phyloP scores from a whole-genome alignment of 148 eudicot species.

The Fagopyrum tataricum region DNA sequence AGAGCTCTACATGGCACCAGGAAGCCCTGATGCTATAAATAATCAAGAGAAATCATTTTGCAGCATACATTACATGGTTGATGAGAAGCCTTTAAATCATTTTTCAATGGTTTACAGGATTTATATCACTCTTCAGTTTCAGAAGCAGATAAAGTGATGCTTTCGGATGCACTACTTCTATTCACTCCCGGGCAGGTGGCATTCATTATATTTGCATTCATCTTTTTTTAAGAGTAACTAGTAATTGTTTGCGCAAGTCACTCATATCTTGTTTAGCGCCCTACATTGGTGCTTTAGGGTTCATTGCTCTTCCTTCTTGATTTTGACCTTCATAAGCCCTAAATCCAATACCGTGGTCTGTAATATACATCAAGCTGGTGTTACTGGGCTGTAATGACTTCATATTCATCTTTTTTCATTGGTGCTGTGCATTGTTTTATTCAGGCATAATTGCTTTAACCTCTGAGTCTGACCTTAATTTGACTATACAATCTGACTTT shows the following conservation, averaged over 20 bases:
- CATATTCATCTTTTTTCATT: too few species aligned
- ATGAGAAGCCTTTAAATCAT: not conserved
- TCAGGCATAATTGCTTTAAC: too few species aligned
- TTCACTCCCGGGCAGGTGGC: slow-evolving; percentile 96
- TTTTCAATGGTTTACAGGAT: slow-evolving; percentile 32
- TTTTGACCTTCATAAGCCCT: not conserved
- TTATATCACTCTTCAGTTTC: slow-evolving; percentile 40
- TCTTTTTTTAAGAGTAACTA: not conserved
- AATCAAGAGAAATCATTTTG: not conserved
- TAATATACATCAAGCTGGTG: too few species aligned
- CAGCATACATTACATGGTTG: not conserved
- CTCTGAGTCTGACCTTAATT: too few species aligned
- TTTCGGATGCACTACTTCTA: slow-evolving; percentile 80
- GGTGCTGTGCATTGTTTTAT: too few species aligned
- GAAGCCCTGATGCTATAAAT: not conserved
- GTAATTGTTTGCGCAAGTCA: not conserved
- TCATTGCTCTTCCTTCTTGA: not conserved
- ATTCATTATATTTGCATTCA: not conserved
- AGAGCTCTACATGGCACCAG: not conserved
- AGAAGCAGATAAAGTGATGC: slow-evolving; percentile 85
- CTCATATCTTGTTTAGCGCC: not conserved
- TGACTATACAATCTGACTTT: too few species aligned
- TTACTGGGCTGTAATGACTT: too few species aligned
- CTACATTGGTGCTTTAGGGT: not conserved
- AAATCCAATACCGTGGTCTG: too few species aligned